Evolutionary conservation across 495 filamentous ascomycete genomes (phyloP), one percentile per base, ranked within the genome.

Genomic region (Talaromyces nanjingensis): DNA sequence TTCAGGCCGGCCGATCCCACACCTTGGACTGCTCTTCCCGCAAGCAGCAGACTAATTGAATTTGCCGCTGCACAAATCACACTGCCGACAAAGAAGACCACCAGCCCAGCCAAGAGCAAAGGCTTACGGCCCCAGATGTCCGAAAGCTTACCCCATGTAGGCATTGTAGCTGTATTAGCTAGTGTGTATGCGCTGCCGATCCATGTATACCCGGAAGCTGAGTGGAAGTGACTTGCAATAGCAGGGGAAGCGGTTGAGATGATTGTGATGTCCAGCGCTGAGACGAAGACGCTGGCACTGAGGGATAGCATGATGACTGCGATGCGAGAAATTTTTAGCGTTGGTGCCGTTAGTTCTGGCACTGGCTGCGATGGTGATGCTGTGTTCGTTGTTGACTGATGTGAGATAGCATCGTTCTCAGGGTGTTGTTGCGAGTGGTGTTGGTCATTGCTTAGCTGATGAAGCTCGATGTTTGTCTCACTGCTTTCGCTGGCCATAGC

Each of bases 1-100:
- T 93, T 80, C 59, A 93, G 81, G 2, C 92, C 92, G 61, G 91
- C 92, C 34, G 89, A 90, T 3, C 92, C 92, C 12, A 89, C 73
- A 57, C 92, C 92, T 72, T 96, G 92, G 53, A 96, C 76, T 0
- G 88, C 87, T 70, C 92, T 73, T 18, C 87, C 90, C 1, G 83
- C 84, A 53, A 96, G 81, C 59, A 96, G 79, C 83, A 92, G 90
- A 29, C 81, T 77, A 65, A 96, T 86, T 52, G 80, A 87, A 34
- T 77, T 78, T 20, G 86, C 82, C 27, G 91, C 66, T 0, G 83
- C 92, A 63, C 87, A 85, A 55, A 96, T 79, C 63, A 96, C 73
- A 65, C 86, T 89, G 2, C 88, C 91, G 14, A 91, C 72, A 66
- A 93, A 86, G 76, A 96, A 96, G 22, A 91, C 71, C 16, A 79